Evolutionary conservation across 176 grass and related monocot genomes (phyloP), one percentile per base, ranked within the genome.

Genomic region (Microstegium vimineum): DNA sequence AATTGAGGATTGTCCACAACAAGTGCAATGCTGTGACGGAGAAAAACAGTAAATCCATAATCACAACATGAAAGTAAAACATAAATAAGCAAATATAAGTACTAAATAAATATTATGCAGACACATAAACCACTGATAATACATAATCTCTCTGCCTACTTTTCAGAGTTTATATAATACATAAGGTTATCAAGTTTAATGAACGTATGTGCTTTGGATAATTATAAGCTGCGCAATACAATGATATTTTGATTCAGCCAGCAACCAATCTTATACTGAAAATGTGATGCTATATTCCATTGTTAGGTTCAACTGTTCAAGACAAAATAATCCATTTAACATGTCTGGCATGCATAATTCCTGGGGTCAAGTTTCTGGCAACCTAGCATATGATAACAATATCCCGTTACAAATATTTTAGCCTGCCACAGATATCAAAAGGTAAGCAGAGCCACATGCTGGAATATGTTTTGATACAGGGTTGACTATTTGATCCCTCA

Each of bases 1-100:
- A 95, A 98, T 84, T 94, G 89, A 62, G 95, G 90, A 92, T 59
- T 84, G 74, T 98, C 95, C 79, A 98, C 82, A 90, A 95, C 85
- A 84, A 98, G 90, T 81, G 90, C 95, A 84, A 84, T 83, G 68
- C 95, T 98, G 90, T 68, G 63, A 88, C 78, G 72, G 82, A 60
- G 76, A 78, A 52, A 17, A 71, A 80, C 83, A 65, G 66, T 56
- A 76, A 76, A 56, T 66, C 60, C 35, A 74, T 54, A 38, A 88
- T 87, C 71, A 86, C 72, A n/a, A 82, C 40, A 84, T 81, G 71
- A 61, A 78, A 89, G 65, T 78, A 81, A 62, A 81, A 74, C 5
- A 69, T 37, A 80, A 73, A 17, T 18, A 10, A 65, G 3, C 2
- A 33, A 51, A 60, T 49, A 33, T 82, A n/a, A 3, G 60, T 26